These are phyloP conservation scores for Blepharisma japonicum DNA, from an alignment of 73 alveolate genomes.

Conservation along the genomic window DNA sequence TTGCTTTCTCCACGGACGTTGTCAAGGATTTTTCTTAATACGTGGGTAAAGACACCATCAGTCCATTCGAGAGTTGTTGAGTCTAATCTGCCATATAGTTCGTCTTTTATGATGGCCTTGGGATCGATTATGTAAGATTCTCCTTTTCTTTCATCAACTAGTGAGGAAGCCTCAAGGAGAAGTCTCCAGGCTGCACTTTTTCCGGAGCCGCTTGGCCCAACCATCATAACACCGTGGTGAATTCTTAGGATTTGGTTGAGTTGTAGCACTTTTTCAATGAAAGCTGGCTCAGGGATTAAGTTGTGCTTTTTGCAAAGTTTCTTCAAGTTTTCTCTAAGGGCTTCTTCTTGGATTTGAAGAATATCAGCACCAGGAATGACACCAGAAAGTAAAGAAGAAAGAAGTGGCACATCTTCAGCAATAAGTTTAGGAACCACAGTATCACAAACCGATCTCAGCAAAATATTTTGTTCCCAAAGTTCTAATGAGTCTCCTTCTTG, in stretches of 20 bases:
- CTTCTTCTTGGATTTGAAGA: conserved; percentile 92
- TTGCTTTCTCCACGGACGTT: conserved; percentile 96
- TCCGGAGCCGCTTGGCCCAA: conserved; percentile 99
- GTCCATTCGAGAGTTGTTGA: conserved; percentile 99
- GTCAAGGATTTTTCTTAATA: conserved; percentile 88
- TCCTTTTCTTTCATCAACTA: conserved; percentile 91
- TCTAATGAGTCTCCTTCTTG: conserved; percentile 65
- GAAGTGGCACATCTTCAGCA: conserved; percentile 96
- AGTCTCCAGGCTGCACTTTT: conserved; percentile 99
- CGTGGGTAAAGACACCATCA: conserved; percentile 99
- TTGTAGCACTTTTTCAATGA: conserved; percentile 89
- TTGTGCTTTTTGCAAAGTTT: conserved; percentile 73
- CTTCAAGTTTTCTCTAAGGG: conserved; percentile 66
- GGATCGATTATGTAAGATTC: conserved; percentile 98
- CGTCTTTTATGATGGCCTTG: conserved; percentile 97
- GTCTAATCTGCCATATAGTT: conserved; percentile 97
- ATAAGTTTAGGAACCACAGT: conserved; percentile 99
- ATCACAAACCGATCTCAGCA: conserved; percentile 95
- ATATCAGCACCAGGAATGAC: conserved; percentile 99
- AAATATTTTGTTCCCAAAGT: conserved; percentile 94
- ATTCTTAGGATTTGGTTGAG: conserved; percentile 83
- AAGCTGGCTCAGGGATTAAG: conserved; percentile 73
- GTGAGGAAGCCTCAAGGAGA: conserved; percentile 94
- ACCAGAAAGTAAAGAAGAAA: conserved; percentile 90
- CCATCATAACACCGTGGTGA: conserved; percentile 98